Evolutionary conservation across 2,329 filamentous ascomycete genomes (phyloP), one percentile per base, ranked within the genome.

Genomic region (Aspergillus sclerotialis): DNA sequence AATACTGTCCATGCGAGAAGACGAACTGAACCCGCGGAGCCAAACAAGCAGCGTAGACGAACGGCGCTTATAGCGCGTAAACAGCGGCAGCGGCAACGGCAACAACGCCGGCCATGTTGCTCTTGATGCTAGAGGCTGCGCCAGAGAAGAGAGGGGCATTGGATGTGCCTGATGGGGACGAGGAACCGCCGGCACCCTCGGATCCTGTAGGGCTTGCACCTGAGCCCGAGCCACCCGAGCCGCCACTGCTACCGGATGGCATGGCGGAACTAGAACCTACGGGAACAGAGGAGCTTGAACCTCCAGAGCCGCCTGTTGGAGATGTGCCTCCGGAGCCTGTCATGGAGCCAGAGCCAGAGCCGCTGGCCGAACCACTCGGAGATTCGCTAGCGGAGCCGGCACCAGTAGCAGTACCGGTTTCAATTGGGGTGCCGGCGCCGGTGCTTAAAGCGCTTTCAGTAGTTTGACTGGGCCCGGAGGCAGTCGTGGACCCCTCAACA

Each of bases 61-160:
- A n/a, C n/a, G n/a, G n/a, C n/a, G n/a, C n/a, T 49, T 45, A 53
- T 44, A 53, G 43, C 25, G 51, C 30, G 38, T 46, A 51, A 32
- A 43, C 47, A 36, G 45, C 50, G 16, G 42, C 49, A n/a, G 46
- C 52, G 17, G 44, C 49, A 17, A 49, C 10, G 9, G 39, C 49
- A 35, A 44, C 50, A 35, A 49, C 44, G 36, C 52, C 48, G 28
- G 44, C 44, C 37, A 56, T 23, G 41, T 50, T 49, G 13, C 44
- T 48, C 48, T 52, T 48, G 29, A 49, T 32, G 31, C 38, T 44
- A 21, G 32, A 40, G 27, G 48, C 53, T 43, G 51, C 55, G 24
- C 49, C 37, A 24, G 40, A 48, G 38, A 45, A 55, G 32, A 43
- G 32, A 40, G 52, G 38, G 8, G 45, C 43, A 32, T 43, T 42